Base-by-base conservation (phyloP, 306 rosid genomes). In the Quercus suber region DNA sequence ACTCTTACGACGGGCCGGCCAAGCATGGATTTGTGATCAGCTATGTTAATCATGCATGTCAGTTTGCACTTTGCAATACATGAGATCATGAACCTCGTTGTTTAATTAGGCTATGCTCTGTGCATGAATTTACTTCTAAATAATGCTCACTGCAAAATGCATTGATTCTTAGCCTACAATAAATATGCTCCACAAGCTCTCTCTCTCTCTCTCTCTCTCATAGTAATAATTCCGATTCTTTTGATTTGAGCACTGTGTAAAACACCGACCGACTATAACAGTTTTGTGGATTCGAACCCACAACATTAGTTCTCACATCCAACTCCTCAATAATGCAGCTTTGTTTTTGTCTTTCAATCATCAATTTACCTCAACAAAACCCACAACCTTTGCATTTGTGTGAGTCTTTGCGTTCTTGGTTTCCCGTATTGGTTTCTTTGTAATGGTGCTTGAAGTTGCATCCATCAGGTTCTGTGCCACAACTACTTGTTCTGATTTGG, bases 381-480 rank as follows among this genome's bases (percentile, higher is more conserved):
- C 91, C 83, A 59, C 84, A 51, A 52, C 64, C 71, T 72, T 73
- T 72, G 77, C 67, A 49, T 61, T 83, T 73, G 19, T 63, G 61
- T 78, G 14, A 77, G 73, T 55, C 63, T 76, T 51, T 68, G 30
- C n/a, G 19, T 30, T 65, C n/a, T 81, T 84, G 80, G 69, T 75
- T 68, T 49, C 31, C 71, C 30, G 67, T 33, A 33, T 79, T 80
- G 74, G 64, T 5, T 43, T 81, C 65, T 0, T 67, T 79, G 35
- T n/a, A 20, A 94, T 94, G 98, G 96, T 90, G 85, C 83, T 89
- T 3, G 85, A 87, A 69, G 71, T 64, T 78, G 74, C 76, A 2
- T 65, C 88, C 56, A 58, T 85, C 55, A 84, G 84, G 88, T 80
- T 51, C 51, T 82, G 43, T 80, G 82, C 78, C 80, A 77, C 78